Conservation (phyloP, 495 filamentous ascomycete species). For the Cenococcum geophilum region DNA sequence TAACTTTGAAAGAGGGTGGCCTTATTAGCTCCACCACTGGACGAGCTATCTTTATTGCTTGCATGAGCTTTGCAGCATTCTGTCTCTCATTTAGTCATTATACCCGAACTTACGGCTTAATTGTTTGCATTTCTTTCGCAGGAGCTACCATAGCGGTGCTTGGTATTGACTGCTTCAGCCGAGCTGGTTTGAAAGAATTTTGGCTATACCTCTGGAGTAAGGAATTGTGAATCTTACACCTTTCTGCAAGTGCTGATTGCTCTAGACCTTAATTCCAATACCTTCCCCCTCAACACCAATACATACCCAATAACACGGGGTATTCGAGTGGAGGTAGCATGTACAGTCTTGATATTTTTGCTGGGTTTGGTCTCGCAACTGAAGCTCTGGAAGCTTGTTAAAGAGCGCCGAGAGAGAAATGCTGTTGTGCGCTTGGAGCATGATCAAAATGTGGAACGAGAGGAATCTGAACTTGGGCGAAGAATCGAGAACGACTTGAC, state of each 20-base stretch:
- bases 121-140: constrained; percentile 67
- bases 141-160: constrained; percentile 73
- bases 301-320: constrained; percentile 85
- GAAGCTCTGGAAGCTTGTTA: constrained; percentile 81
- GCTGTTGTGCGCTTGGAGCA: constrained; percentile 52
- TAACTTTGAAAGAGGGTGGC: constrained; percentile 70
- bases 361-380: constrained; percentile 78
- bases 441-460: constrained; percentile 54
- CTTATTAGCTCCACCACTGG: constrained; percentile 55
- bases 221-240: constrained; percentile 19
- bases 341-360: constrained; percentile 64
- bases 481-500: constrained; percentile 61
- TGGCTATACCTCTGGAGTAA: constrained; percentile 91
- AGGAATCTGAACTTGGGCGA: constrained; percentile 63
- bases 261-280: constrained; percentile 63
- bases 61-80: constrained; percentile 60
- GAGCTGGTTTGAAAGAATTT: constrained; percentile 87
- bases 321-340: constrained; percentile 78
- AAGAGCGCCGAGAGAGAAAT: constrained; percentile 59
- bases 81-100: constrained; percentile 71
- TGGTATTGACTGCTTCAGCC: constrained; percentile 86
- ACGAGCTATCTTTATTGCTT: constrained; percentile 69
- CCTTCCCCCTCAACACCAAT: constrained; percentile 68
- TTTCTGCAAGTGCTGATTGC: constrained; percentile 16
- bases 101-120: constrained; percentile 71